Evolutionary conservation across 2,329 filamentous ascomycete species (phyloP).

Genomic region (Coniochaeta ligniaria): DNA sequence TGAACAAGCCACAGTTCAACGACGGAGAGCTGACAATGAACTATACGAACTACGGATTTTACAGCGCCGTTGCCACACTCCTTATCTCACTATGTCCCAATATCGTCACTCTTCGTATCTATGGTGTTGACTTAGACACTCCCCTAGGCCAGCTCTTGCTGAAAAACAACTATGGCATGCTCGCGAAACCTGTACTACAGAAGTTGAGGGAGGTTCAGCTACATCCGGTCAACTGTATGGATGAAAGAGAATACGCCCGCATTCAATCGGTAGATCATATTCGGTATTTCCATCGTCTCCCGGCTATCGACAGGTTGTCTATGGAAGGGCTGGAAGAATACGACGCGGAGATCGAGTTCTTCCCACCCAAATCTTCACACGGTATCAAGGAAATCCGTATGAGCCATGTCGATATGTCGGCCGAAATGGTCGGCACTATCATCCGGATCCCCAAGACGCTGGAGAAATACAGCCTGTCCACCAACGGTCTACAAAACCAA

Average conservation of each 20-base stretch:
- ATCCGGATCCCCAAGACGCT: slow-evolving; percentile 6
- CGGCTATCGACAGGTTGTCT: background rate
- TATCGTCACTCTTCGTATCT: background rate
- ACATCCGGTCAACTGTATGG: background rate
- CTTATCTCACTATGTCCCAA: background rate
- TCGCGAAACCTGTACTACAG: background rate
- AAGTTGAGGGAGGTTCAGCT: background rate
- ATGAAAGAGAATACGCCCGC: background rate
- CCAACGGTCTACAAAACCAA: background rate
- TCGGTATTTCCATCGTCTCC: slow-evolving; percentile 8
- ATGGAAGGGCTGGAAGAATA: slow-evolving; percentile 5
- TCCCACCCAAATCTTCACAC: slow-evolving; percentile 3
- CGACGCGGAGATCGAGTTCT: slow-evolving; percentile 4
- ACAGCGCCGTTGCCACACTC: background rate
- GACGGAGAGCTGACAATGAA: background rate
- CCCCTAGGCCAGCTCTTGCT: background rate
- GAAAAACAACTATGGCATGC: background rate
- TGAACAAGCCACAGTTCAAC: background rate
- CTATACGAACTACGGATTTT: background rate
- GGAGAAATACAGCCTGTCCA: slow-evolving; percentile 2
- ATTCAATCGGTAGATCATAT: slow-evolving; percentile 4
- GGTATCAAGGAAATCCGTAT: slow-evolving; percentile 6
- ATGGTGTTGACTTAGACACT: background rate
- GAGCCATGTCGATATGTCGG: slow-evolving; percentile 4
- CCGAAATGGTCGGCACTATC: slow-evolving; percentile 5